A percentile compares a stretch with the other conserved stretches of the same genome.
Conservation (phyloP, 108 stramenopile species). For the Parmales sp. region DNA sequence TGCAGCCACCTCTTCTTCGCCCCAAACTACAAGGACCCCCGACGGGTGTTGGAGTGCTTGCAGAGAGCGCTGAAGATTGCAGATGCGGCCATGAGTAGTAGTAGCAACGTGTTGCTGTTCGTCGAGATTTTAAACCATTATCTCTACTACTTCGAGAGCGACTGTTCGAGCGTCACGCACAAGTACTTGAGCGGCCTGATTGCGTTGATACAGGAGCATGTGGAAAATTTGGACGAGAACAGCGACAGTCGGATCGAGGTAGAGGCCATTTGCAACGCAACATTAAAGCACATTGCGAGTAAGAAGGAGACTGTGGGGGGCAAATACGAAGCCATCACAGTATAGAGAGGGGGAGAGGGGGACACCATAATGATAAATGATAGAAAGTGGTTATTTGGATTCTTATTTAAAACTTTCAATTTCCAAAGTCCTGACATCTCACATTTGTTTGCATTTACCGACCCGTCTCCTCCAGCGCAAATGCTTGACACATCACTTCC, state of each 20-base stretch:
- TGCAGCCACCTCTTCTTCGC: slow-evolving; percentile 83
- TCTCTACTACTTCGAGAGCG: slow-evolving; percentile 84
- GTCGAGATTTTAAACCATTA: slow-evolving; percentile 91
- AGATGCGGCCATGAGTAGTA: slow-evolving; percentile 66
- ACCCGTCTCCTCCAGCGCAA: too few species aligned
- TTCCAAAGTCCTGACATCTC: too few species aligned
- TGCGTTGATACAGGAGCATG: slow-evolving; percentile 85
- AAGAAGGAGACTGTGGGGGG: background rate
- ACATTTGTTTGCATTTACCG: too few species aligned
- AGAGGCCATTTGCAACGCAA: background rate
- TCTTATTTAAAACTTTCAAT: too few species aligned
- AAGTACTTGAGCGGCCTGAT: slow-evolving; percentile 76
- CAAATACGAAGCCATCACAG: background rate
- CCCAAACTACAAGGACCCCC: slow-evolving; percentile 60
- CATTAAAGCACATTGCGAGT: slow-evolving; percentile 1
- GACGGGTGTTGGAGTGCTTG: slow-evolving; percentile 87
- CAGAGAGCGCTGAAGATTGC: slow-evolving; percentile 78
- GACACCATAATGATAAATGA: too few species aligned
- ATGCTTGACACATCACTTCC: too few species aligned
- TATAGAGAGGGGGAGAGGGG: too few species aligned
- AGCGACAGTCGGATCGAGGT: background rate
- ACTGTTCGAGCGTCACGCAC: too few species aligned
- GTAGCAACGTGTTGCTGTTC: slow-evolving; percentile 70
- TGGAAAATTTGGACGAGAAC: slow-evolving; percentile 42
- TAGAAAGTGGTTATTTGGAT: too few species aligned